Conservation (phyloP, 1,284 basidiomycete genomes). For the Ceratobasidium sp. region DNA sequence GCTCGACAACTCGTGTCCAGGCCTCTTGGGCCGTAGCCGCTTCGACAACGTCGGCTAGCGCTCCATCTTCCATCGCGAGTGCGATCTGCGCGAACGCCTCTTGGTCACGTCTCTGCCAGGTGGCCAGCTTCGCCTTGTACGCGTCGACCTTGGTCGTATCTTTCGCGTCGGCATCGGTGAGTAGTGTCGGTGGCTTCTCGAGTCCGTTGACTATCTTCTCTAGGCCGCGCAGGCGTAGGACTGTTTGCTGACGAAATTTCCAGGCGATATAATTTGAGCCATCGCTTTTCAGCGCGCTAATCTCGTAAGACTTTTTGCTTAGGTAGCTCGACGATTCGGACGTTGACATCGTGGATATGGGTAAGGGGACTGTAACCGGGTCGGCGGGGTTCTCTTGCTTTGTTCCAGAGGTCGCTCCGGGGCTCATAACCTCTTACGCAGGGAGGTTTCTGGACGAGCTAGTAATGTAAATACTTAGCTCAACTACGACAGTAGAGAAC, state of each 20-base stretch:
- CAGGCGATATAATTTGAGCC: slow-evolving; percentile 51
- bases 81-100: slow-evolving; percentile 14
- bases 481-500: neutral
- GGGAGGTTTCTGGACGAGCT: neutral
- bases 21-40: neutral
- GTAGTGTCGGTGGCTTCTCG: neutral
- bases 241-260: slow-evolving; percentile 46
- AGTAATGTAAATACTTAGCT: neutral
- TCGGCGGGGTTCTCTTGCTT: neutral
- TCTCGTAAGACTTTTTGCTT: neutral
- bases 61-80: neutral
- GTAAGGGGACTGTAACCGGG: neutral
- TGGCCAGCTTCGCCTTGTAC: slow-evolving; percentile 46
- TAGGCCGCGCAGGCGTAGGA: slow-evolving; percentile 46
- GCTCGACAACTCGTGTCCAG: slow-evolving; percentile 1
- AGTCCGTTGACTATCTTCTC: neutral
- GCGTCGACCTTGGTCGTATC: slow-evolving; percentile 26
- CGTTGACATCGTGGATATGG: neutral
- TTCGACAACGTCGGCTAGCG: slow-evolving; percentile 1
- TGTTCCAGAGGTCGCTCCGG: neutral
- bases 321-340: neutral
- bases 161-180: neutral
- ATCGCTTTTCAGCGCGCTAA: slow-evolving; percentile 49
- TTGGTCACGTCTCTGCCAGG: slow-evolving; percentile 44
- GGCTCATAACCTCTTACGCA: slow-evolving; percentile 12